phyloP scores from a whole-genome alignment of 345 rosid species.

The Erysimum cheiranthoides region DNA sequence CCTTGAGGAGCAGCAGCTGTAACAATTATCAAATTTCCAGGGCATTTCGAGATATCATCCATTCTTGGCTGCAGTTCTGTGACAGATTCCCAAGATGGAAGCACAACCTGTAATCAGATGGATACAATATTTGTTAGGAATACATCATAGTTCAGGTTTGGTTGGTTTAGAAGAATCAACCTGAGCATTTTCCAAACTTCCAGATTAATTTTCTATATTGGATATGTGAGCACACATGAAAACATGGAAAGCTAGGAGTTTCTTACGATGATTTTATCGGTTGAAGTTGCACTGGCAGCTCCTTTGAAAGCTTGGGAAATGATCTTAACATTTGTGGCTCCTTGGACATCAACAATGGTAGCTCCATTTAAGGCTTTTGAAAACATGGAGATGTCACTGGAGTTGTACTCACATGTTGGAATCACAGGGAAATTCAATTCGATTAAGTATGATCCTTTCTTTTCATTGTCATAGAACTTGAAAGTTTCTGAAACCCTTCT shows the following conservation, averaged over 20 bases:
- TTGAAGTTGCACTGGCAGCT: slow-evolving; percentile 47
- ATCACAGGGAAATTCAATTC: slow-evolving; percentile 62
- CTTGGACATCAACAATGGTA: slow-evolving; percentile 56
- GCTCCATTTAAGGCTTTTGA: slow-evolving; percentile 44
- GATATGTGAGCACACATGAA: not conserved
- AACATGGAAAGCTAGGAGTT: not conserved
- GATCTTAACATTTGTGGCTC: slow-evolving; percentile 40
- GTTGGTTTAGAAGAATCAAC: no score
- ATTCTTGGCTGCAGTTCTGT: slow-evolving; percentile 54
- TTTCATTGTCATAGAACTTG: slow-evolving; percentile 11
- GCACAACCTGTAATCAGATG: slow-evolving; percentile 44
- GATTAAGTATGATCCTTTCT: slow-evolving; percentile 43
- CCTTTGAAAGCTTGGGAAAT: slow-evolving; percentile 50
- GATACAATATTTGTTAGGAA: not conserved
- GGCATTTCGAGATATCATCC: slow-evolving; percentile 57
- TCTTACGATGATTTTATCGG: slow-evolving; percentile 52
- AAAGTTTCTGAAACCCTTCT: slow-evolving; percentile 45
- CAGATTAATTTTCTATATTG: no score
- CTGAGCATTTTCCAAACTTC: no score
- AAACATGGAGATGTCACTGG: slow-evolving; percentile 35
- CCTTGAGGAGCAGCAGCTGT: slow-evolving; percentile 61
- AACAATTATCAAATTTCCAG: slow-evolving; percentile 58
- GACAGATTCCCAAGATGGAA: slow-evolving; percentile 65
- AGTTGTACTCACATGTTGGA: slow-evolving; percentile 46
- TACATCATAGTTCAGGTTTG: not conserved